Percentiles rank a stretch among this genome's conserved stretches.
phyloP scores from a whole-genome alignment of 805 yeast genomes.

The Hanseniaspora meyeri region DNA sequence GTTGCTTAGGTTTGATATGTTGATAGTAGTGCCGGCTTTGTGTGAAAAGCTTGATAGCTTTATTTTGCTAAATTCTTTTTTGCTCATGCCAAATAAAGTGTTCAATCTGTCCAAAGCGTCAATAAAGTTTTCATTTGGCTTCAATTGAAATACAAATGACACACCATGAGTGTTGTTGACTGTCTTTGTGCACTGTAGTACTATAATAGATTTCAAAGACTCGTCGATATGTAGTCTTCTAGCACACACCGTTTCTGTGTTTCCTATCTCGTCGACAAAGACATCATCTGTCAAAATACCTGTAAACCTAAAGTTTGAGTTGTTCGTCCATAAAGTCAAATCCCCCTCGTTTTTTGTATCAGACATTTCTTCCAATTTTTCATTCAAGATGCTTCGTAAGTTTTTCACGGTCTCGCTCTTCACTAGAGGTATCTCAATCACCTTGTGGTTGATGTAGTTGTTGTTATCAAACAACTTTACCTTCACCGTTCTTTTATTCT shows the following conservation, averaged over 20 bases:
- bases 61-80: conserved; percentile 67
- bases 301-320: conserved; percentile 26
- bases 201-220: conserved; percentile 43
- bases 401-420: conserved; percentile 43
- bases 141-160: conserved; percentile 66
- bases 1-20: conserved; percentile 36
- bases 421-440: conserved; percentile 58
- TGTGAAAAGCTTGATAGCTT: conserved; percentile 34
- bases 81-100: conserved; percentile 59
- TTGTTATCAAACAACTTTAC: conserved; percentile 57
- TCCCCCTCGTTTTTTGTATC: conserved; percentile 15
- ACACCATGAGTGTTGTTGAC: conserved; percentile 60
- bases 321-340: conserved; percentile 42
- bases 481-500: conserved; percentile 53
- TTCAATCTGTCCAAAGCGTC: conserved; percentile 59
- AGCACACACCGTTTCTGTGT: conserved; percentile 40
- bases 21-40: conserved; percentile 28
- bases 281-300: conserved; percentile 28
- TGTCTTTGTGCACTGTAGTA: conserved; percentile 65
- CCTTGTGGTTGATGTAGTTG: conserved; percentile 57
- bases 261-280: conserved; percentile 31
- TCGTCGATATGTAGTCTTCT: conserved; percentile 26
- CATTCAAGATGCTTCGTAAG: conserved; percentile 43
- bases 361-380: conserved; percentile 33
- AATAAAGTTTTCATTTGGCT: conserved; percentile 51